These are phyloP conservation scores for Jatropha curcas DNA, from an alignment of 345 rosid species.

Conservation along the genomic window DNA sequence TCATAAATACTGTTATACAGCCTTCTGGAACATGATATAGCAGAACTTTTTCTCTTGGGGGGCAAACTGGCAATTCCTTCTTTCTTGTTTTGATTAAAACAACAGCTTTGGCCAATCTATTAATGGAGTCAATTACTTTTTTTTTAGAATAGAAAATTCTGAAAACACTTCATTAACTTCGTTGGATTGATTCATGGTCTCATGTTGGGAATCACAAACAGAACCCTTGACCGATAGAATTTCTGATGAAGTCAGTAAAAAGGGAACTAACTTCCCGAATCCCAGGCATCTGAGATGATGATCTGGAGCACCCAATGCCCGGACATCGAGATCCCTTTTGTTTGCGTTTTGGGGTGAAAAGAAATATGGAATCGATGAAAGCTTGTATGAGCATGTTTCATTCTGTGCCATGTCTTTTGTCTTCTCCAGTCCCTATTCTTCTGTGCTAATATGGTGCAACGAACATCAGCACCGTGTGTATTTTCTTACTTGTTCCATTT, in stretches of 20 bases:
- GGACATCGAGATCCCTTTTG: not conserved
- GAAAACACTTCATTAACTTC: not conserved
- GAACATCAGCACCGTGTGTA: too few species aligned
- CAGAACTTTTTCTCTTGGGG: not conserved
- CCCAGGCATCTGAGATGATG: not conserved
- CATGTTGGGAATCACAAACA: not conserved
- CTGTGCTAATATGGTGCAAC: not conserved
- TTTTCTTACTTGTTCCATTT: too few species aligned
- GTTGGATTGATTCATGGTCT: not conserved
- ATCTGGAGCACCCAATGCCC: not conserved
- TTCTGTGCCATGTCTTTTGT: slow-evolving; percentile 4
- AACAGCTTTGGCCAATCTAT: not conserved
- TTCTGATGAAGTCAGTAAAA: not conserved
- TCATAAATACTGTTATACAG: not conserved
- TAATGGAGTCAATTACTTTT: not conserved
- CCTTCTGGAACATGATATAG: not conserved
- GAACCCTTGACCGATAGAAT: not conserved
- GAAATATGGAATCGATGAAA: not conserved
- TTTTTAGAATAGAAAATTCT: not conserved
- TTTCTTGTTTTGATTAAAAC: not conserved
- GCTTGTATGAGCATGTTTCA: not conserved
- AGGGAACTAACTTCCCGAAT: slow-evolving; percentile 3
- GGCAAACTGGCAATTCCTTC: not conserved
- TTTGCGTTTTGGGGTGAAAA: not conserved
- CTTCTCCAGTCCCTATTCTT: not conserved